Base-by-base conservation (phyloP, 768 basidiomycete genomes). In the Amanita brunnescens region DNA sequence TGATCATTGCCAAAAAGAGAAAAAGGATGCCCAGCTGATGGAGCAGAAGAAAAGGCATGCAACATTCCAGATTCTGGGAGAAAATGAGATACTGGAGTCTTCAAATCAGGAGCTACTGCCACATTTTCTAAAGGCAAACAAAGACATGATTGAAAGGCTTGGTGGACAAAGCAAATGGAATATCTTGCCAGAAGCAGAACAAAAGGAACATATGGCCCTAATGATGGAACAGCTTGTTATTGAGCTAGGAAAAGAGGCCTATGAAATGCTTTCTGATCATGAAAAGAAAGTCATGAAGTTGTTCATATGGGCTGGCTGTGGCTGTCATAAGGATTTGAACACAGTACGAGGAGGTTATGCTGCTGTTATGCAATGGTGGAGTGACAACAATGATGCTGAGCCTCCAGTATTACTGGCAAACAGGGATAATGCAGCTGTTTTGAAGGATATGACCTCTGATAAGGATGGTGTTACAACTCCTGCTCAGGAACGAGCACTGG, bases 91-190 rank as follows among this genome's bases (percentile, higher is more conserved):
- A 4, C 26, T 29, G 3, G 26, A 29, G 5, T 29, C 26, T 7
- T 29, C 26, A 29, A 29, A 29, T 29, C 5, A 3, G 7, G 26
- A 29, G 26, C 26, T 64, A 16, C 40, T 62, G 5, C 18, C 41
- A 2, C 53, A 58, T 21, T 45, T 65, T 16, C 30, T 29, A 4
- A 47, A 55, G 8, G 55, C 53, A 55, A 59, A 57, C 32, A 49
- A 16, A 14, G 55, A 58, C 34, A 64, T 63, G 51, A 55, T 62
- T 37, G 54, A 41, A 0, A 53, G 58, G 2, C 58, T 53, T 16
- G 67, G 67, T 30, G 66, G 66, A 7, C 32, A 33, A 8, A 55
- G 55, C 8, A 51, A 33, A 41, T 69, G 66, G 63, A 44, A 61
- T 29, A 41, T n/a, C 6, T 26, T 66, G 30, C 40, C 57, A 30